Base-by-base conservation (phyloP, 192 early-diverging fungal species). In the Coemansia sp. region DNA sequence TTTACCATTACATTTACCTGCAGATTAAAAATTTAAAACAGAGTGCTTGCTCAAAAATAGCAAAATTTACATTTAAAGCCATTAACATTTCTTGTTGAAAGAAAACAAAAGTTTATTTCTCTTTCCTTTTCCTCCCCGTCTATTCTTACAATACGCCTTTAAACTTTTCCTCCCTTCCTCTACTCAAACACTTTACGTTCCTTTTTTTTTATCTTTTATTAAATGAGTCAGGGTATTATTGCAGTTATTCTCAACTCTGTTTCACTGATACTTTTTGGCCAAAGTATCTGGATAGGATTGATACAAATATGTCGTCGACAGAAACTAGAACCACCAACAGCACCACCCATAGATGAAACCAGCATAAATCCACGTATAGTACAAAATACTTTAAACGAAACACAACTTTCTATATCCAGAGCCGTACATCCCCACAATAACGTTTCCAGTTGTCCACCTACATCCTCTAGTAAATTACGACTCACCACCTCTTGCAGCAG, bases 401-500 rank as follows among this genome's bases (percentile, higher is more conserved):
- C 61, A 3, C 37, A 60, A 4, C 35, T 17, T 3, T 14, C 58
- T 5, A 60, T 60, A 28, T 60, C 35, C 32, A 28, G 36, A 8
- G 58, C 58, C 7, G 11, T 60, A 1, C 58, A 60, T 35, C 58
- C 58, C 8, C 58, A 60, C 58, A 32, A 60, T 35, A 5, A 60
- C 35, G 2, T 35, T 17, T 34, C 58, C 2, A 38, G 58, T 34
- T 35, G 58, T 8, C 58, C 58, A 35, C 1, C 5, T 6, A 51
- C 51, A 9, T 32, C 54, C n/a, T 4, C 54, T 14, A 51, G 18
- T 65, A 39, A 34, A 14, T 14, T 15, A 2, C 36, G 58, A 8
- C 35, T 60, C 2, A 62, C 61, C n/a, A 62, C 37, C 2, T 62
- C 39, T 22, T 77, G 61, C 70, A 64, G 41, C 3, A 0, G 33